Evolutionary conservation across 2,329 filamentous ascomycete species (phyloP).

Genomic region (Talaromyces islandicus): DNA sequence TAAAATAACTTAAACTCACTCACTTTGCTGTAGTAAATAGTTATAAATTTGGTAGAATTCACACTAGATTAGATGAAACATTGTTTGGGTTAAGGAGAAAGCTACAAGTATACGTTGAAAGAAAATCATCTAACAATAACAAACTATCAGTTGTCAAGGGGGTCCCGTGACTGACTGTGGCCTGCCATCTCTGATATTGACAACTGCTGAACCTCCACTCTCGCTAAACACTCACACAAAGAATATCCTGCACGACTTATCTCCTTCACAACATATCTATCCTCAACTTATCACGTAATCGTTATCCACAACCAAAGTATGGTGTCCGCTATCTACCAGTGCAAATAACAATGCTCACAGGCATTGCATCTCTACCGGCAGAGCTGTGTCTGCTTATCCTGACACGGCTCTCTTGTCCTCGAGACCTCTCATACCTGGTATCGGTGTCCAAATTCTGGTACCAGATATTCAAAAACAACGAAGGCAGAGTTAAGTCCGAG

Average conservation of each 20-base stretch:
- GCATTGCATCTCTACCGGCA: background rate
- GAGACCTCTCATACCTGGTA: background rate
- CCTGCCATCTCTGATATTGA: background rate
- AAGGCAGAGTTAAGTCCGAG: background rate
- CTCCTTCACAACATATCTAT: background rate
- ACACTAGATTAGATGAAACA: background rate
- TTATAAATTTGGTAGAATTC: background rate
- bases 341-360: background rate
- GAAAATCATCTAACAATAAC: background rate
- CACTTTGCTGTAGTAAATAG: background rate
- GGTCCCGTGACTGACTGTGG: background rate
- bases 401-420: background rate
- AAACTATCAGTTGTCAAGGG: background rate
- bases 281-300: background rate
- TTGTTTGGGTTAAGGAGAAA: background rate
- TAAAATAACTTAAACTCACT: too few species aligned
- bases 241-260: background rate
- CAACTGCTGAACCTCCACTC: background rate
- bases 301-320: background rate
- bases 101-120: background rate
- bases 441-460: background rate
- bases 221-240: background rate
- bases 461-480: background rate
- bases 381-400: background rate
- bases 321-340: background rate